Evolutionary conservation across 73 alveolate species (phyloP).

Genomic region (Paramecium octaurelia): DNA sequence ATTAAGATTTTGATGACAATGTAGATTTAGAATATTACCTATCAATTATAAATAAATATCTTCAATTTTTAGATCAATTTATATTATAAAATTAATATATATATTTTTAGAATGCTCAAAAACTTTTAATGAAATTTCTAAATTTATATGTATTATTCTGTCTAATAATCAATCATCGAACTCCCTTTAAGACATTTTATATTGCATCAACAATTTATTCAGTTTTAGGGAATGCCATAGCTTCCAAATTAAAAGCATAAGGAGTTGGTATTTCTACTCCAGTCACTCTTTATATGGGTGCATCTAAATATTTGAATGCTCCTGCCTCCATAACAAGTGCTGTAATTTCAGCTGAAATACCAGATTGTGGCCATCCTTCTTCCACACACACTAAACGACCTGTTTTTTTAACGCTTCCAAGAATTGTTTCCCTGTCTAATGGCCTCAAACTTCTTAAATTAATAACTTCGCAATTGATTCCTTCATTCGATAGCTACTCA

Average conservation of each 20-base stretch:
- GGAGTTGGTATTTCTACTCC: conserved; percentile 92
- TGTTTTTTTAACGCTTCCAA: conserved; percentile 86
- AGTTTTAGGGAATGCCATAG: conserved; percentile 74
- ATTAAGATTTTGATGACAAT: too few species aligned
- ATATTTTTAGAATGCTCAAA: neutral
- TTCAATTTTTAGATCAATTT: too few species aligned
- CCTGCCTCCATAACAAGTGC: conserved; percentile 85
- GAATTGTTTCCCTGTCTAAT: conserved; percentile 76
- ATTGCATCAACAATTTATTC: conserved; percentile 72
- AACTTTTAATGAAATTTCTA: neutral
- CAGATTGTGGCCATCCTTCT: conserved; percentile 94
- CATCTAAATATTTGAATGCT: conserved; percentile 87
- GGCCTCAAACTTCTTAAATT: conserved; percentile 85
- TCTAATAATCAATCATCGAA: neutral
- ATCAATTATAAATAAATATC: neutral
- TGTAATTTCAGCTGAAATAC: conserved; percentile 89
- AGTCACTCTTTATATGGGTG: conserved; percentile 88
- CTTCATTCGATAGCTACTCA: conserved; percentile 71
- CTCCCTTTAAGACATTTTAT: conserved; percentile 45
- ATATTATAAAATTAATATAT: neutral
- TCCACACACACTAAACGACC: conserved; percentile 86
- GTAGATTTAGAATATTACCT: too few species aligned
- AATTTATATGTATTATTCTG: neutral
- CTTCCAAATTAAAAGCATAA: conserved; percentile 79
- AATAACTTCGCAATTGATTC: conserved; percentile 78